Percentiles rank a stretch among this genome's conserved stretches.
Evolutionary conservation across 352 stramenopile genomes (phyloP).

Genomic region (Globisporangium megalacanthum): DNA sequence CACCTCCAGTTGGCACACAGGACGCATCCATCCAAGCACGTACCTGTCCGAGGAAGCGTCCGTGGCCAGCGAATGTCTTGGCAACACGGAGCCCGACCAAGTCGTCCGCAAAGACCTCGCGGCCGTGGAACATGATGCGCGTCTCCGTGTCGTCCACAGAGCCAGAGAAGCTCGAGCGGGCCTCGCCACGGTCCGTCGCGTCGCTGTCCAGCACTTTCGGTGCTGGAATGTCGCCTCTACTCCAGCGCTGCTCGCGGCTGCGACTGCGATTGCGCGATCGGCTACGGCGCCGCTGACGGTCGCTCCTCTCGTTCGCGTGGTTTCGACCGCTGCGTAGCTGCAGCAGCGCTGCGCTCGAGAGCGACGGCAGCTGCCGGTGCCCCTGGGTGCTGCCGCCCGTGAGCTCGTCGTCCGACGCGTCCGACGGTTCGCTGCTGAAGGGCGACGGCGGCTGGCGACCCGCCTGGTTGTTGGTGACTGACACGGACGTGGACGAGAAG

Average conservation of each 20-base stretch:
- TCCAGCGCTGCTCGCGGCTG: conserved; percentile 16
- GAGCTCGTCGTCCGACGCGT: conserved; percentile 14
- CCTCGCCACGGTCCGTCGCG: conserved; percentile 1
- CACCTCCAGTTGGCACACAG: neutral
- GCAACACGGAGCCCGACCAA: conserved; percentile 77
- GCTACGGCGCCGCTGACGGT: conserved; percentile 14
- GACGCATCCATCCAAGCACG: neutral
- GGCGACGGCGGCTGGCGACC: conserved; percentile 3
- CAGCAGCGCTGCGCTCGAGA: conserved; percentile 40
- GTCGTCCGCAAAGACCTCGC: conserved; percentile 67
- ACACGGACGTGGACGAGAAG: too few relatives aligned
- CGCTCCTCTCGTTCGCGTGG: neutral
- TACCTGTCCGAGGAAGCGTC: conserved; percentile 77
- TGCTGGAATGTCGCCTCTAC: conserved; percentile 17
- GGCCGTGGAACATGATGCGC: conserved; percentile 68
- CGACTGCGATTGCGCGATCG: conserved; percentile 16
- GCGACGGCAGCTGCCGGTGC: conserved; percentile 23
- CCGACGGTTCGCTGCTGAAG: conserved; percentile 15
- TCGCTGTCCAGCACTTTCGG: neutral
- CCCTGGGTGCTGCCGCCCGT: neutral
- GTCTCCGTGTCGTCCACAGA: conserved; percentile 38
- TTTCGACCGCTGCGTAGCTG: conserved; percentile 16
- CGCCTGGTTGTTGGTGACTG: neutral
- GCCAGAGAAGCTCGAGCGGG: conserved; percentile 15
- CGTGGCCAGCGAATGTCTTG: conserved; percentile 76